Evolutionary conservation across 2,329 filamentous ascomycete species (phyloP).

Genomic region (Fusarium praegraminearum): DNA sequence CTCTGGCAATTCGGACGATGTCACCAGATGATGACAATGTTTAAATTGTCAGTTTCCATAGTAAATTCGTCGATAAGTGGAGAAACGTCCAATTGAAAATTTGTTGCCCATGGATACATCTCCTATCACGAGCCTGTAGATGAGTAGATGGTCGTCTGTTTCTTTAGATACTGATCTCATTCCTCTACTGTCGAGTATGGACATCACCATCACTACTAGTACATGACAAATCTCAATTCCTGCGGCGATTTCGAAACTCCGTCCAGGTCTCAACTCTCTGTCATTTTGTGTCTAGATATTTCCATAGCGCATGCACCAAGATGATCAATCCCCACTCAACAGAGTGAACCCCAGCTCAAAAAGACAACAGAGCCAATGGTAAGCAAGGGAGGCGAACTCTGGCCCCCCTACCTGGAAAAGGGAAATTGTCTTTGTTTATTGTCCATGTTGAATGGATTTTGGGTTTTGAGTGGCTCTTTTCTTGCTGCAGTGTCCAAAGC

Average conservation of each 20-base stretch:
- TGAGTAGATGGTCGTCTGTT: not conserved
- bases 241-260: slow-evolving; percentile 14
- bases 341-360: slow-evolving; percentile 16
- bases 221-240: slow-evolving; percentile 24
- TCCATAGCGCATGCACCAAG: slow-evolving; percentile 22
- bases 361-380: slow-evolving; percentile 35
- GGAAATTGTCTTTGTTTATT: slow-evolving; percentile 46
- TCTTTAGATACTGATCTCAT: slow-evolving; percentile 20
- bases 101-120: slow-evolving; percentile 13
- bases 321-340: slow-evolving; percentile 23
- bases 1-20: slow-evolving; percentile 4
- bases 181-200: slow-evolving; percentile 6
- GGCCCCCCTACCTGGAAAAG: slow-evolving; percentile 44
- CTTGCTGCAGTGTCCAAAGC: not conserved
- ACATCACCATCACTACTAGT: slow-evolving; percentile 4
- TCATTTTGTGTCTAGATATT: slow-evolving; percentile 4
- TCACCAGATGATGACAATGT: slow-evolving; percentile 6
- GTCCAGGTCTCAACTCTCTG: slow-evolving; percentile 8
- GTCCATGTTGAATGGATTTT: slow-evolving; percentile 22
- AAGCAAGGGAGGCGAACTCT: slow-evolving; percentile 5
- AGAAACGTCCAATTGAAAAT: not conserved
- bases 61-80: slow-evolving; percentile 1
- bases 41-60: slow-evolving; percentile 4
- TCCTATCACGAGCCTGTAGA: not conserved
- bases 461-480: not conserved